Conservation (phyloP, 202 grass and related monocot genomes). For the Alloteropsis angusta region DNA sequence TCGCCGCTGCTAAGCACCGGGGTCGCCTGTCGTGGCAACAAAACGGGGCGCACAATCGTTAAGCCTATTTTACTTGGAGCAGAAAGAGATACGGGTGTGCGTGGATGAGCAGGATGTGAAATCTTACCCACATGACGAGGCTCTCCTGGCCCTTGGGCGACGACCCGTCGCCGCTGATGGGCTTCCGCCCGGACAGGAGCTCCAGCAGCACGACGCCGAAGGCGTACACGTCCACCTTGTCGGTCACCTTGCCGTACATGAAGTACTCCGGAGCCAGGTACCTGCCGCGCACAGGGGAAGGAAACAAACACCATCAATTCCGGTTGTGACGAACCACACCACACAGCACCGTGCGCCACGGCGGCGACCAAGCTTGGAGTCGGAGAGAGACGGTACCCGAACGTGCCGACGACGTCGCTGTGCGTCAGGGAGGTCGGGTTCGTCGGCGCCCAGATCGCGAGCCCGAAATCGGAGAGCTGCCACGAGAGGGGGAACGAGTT, state of each 20-base stretch:
- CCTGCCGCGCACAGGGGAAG: background rate
- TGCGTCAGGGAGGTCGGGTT: slow-evolving; percentile 37
- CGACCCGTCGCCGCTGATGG: slow-evolving; percentile 51
- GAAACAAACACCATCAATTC: background rate
- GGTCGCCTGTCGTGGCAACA: slow-evolving; percentile 40
- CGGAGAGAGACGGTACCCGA: slow-evolving; percentile 38
- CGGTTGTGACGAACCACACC: background rate
- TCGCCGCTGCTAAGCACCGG: slow-evolving; percentile 66
- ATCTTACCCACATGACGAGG: slow-evolving; percentile 93
- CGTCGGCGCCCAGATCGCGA: slow-evolving; percentile 75
- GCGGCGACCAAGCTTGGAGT: background rate
- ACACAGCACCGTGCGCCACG: background rate
- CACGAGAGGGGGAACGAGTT: background rate
- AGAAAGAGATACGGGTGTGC: background rate
- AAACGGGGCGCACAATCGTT: background rate
- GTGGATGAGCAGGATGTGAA: background rate
- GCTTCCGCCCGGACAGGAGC: slow-evolving; percentile 75
- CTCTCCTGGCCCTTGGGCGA: slow-evolving; percentile 63
- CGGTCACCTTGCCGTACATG: slow-evolving; percentile 90
- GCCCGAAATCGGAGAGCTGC: slow-evolving; percentile 87
- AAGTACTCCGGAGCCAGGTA: slow-evolving; percentile 98
- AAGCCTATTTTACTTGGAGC: background rate
- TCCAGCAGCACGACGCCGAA: slow-evolving; percentile 96
- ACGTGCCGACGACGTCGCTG: slow-evolving; percentile 83
- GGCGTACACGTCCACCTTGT: slow-evolving; percentile 87